A percentile compares a stretch with the other conserved stretches of the same genome.
Evolutionary conservation across 2,329 filamentous ascomycete species (phyloP).

Genomic region (Fusarium dlaminii): DNA sequence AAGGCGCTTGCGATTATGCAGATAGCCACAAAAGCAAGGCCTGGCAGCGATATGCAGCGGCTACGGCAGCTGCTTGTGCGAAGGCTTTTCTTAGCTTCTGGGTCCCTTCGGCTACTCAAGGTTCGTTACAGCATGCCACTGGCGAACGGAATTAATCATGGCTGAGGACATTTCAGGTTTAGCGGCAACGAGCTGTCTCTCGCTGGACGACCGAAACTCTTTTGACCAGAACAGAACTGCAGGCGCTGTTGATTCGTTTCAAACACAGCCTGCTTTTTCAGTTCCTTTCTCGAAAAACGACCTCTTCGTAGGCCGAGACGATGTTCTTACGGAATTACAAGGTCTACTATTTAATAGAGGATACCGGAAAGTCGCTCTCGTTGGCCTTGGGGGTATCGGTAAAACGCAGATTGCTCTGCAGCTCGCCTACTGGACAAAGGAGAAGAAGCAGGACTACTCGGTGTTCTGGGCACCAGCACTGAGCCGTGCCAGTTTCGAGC

Average conservation of each 20-base stretch:
- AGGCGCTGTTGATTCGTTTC: accelerated
- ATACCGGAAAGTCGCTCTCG: accelerated
- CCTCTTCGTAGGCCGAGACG: background rate
- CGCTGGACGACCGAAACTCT: accelerated
- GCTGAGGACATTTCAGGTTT: background rate
- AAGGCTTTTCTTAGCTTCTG: background rate
- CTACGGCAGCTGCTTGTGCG: background rate
- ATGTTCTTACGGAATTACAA: accelerated
- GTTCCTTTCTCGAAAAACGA: background rate
- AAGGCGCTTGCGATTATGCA: background rate
- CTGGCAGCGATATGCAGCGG: background rate
- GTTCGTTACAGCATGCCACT: accelerated
- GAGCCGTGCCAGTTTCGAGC: background rate
- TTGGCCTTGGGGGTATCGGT: background rate
- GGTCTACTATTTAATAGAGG: accelerated
- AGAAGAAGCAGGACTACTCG: background rate
- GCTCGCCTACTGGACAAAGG: background rate
- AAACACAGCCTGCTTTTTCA: accelerated
- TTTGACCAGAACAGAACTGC: accelerated
- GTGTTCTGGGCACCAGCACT: background rate
- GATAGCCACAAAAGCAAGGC: background rate
- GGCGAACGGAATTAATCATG: accelerated
- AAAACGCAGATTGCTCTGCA: background rate
- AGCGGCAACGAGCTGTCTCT: accelerated
- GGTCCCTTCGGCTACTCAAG: accelerated